Evolutionary conservation across 2,329 filamentous ascomycete species (phyloP), one percentile per base, ranked within the genome.

Genomic region (Gnomoniopsis sp.): DNA sequence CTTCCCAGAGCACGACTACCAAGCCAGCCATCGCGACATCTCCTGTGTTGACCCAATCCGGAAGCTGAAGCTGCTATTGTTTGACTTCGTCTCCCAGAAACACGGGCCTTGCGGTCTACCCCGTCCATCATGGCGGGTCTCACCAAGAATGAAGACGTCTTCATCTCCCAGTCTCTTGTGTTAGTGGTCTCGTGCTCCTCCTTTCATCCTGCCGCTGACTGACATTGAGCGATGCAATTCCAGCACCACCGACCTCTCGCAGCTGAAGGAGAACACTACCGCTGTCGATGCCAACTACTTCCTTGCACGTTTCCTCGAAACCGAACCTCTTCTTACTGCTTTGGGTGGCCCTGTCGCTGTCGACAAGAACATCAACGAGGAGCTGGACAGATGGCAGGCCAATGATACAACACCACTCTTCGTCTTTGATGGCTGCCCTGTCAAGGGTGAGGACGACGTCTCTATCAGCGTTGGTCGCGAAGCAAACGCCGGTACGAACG

Each of bases 231-330:
- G 46, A 52, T 41, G 60, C 67, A 50, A 64, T 49, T 55, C 36
- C 64, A 85, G 82, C 69, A 82, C 79, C 51, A 83, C 86, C 66
- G 79, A 86, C 60, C 74, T 96, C 65, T 80, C 87, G 61, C 84
- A 90, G 63, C 80, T 97, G 66, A 85, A 89, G 69, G 88, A 88
- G 70, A 85, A 85, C 61, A 83, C 88, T 55, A 83, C 97, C 67
- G 93, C 88, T 64, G 87, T 98, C 68, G 93, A 97, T 78, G 95
- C 93, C 57, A 88, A 90, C 55, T 89, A 96, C 74, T 98, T 95
- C 73, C 84, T 99, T 64, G 83, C 88, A 71, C 86, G 87, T 60
- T 84, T 96, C 65, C 85, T 96, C 67, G 85, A 88, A 69, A 88
- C 90, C 69, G 95, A 99, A 73, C 93, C 93, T 46, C 86, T 99